Percentiles rank a stretch among this genome's conserved stretches.
These are phyloP conservation scores for Metarhizium anisopliae DNA, from an alignment of 2,329 filamentous ascomycete genomes.

Conservation along the genomic window DNA sequence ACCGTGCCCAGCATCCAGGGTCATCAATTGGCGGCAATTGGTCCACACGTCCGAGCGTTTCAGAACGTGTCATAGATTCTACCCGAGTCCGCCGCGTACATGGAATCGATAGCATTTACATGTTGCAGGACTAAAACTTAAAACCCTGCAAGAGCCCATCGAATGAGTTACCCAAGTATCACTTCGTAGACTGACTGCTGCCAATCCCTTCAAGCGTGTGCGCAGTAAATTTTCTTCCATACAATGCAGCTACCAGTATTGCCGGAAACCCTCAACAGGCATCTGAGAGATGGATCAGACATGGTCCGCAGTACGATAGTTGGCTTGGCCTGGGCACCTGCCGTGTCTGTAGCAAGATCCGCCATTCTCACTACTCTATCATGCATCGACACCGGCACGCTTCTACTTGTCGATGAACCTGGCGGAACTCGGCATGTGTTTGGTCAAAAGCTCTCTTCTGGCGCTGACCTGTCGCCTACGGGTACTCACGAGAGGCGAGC, in stretches of 20 bases:
- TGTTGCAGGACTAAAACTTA: background rate
- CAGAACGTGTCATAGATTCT: background rate
- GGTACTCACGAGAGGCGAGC: conserved; percentile 25
- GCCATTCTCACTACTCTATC: conserved; percentile 36
- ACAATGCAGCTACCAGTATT: background rate
- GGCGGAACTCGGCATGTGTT: conserved; percentile 31
- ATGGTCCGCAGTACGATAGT: conserved; percentile 32
- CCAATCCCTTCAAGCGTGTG: background rate
- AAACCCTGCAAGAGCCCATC: background rate
- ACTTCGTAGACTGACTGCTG: background rate
- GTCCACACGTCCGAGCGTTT: background rate
- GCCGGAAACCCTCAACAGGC: conserved; percentile 2
- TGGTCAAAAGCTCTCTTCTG: conserved; percentile 34
- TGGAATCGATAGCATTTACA: background rate
- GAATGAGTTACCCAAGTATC: background rate
- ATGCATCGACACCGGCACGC: conserved; percentile 37
- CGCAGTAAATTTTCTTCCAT: background rate
- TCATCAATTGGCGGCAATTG: too few relatives aligned
- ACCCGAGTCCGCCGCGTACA: too few relatives aligned
- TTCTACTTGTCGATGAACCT: conserved; percentile 39
- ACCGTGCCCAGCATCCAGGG: too few relatives aligned
- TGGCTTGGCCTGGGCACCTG: conserved; percentile 37
- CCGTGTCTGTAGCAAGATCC: conserved; percentile 35
- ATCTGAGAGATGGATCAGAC: conserved; percentile 17
- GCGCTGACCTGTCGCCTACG: conserved; percentile 25